These are phyloP conservation scores for Erythrophleum fordii DNA, from an alignment of 306 rosid genomes.

Conservation along the genomic window DNA sequence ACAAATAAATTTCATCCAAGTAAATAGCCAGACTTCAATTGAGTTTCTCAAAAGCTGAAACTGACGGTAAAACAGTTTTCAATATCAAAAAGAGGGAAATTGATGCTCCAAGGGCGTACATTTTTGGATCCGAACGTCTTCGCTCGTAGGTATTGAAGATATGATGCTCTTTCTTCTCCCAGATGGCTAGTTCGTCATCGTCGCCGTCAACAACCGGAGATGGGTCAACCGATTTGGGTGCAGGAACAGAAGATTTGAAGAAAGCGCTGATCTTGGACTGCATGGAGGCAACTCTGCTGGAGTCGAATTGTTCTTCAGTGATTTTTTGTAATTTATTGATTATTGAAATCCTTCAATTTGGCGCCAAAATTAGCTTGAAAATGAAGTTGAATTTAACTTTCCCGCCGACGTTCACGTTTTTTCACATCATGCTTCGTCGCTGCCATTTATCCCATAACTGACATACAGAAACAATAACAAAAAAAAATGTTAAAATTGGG, in stretches of 20 bases:
- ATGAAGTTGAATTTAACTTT: background rate
- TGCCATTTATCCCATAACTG: too few species aligned
- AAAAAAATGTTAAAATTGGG: too few species aligned
- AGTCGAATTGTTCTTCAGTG: background rate
- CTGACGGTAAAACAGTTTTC: background rate
- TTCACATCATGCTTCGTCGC: background rate
- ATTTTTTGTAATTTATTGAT: background rate
- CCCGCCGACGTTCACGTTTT: background rate
- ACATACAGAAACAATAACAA: too few species aligned
- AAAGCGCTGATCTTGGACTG: conserved; percentile 74
- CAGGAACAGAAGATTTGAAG: conserved; percentile 56
- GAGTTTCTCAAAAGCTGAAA: background rate
- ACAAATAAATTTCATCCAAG: background rate
- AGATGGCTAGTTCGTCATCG: conserved; percentile 47
- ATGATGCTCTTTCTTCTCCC: conserved; percentile 64
- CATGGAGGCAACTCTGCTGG: conserved; percentile 33
- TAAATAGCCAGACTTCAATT: background rate
- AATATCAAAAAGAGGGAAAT: background rate
- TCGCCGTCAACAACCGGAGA: conserved; percentile 8
- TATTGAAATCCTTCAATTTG: background rate
- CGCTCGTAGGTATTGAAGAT: conserved; percentile 58
- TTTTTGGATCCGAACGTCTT: conserved; percentile 42
- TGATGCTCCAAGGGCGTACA: conserved; percentile 26
- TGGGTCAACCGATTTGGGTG: conserved; percentile 32
- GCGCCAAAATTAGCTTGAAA: background rate